Percentiles rank a stretch among this genome's conserved stretches.
Conservation (phyloP, 192 early-diverging fungal species). For the Coemansia furcata region DNA sequence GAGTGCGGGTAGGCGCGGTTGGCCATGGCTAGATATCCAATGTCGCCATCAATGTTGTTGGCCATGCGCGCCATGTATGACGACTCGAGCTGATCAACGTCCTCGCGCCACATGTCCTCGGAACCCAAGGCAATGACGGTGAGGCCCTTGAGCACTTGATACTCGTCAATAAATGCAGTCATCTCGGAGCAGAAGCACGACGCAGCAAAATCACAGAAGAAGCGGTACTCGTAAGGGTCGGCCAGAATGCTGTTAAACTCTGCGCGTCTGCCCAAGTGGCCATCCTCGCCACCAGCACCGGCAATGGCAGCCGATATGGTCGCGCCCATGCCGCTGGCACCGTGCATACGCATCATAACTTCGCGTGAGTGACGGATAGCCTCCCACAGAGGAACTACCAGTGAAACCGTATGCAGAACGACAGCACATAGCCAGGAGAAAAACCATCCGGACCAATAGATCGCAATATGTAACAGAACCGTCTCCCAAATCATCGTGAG, state of each 20-base stretch:
- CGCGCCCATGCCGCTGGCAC: constrained; percentile 25
- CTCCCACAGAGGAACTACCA: constrained; percentile 25
- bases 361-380: constrained; percentile 41
- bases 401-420: constrained; percentile 22
- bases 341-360: constrained; percentile 36
- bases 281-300: constrained; percentile 23
- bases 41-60: constrained; percentile 14
- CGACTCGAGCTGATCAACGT: constrained; percentile 35
- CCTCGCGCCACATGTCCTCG: constrained; percentile 39
- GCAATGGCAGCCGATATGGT: constrained; percentile 32
- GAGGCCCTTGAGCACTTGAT: constrained; percentile 39
- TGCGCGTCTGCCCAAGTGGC: constrained; percentile 18
- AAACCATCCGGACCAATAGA: constrained; percentile 44
- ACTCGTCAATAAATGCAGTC: constrained; percentile 49
- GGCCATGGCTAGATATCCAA: constrained; percentile 31
- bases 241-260: constrained; percentile 41
- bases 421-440: constrained; percentile 32
- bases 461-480: constrained; percentile 9
- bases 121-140: constrained; percentile 34
- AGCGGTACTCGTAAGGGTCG: constrained; percentile 45
- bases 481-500: constrained; percentile 36
- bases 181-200: constrained; percentile 53
- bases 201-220: constrained; percentile 49
- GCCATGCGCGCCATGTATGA: constrained; percentile 29
- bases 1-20: constrained; percentile 14